Evolutionary conservation across 345 rosid genomes (phyloP).

Genomic region (Psidium guajava): DNA sequence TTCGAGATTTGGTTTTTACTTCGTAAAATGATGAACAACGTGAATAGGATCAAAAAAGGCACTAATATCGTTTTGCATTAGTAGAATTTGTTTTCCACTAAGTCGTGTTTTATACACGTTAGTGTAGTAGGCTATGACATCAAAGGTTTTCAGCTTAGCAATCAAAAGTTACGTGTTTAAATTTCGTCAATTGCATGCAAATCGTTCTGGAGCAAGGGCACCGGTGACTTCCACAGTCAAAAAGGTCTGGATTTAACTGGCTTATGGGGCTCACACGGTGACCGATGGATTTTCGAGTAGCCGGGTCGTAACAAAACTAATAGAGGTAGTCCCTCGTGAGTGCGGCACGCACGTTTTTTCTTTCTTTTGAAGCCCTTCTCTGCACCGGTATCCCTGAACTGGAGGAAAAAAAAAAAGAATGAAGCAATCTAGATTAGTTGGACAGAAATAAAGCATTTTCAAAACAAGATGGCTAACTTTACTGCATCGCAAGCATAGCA

Average conservation of each 20-base stretch:
- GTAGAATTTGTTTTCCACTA: background rate
- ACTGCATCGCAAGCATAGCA: background rate
- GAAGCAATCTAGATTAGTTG: background rate
- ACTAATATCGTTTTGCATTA: background rate
- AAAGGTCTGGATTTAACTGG: background rate
- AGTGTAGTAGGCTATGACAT: background rate
- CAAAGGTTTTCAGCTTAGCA: background rate
- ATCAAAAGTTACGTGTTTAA: background rate
- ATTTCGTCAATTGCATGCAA: background rate
- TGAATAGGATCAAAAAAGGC: background rate
- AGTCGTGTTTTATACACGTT: background rate
- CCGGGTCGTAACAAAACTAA: too few relatives aligned
- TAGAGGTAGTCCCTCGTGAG: too few relatives aligned
- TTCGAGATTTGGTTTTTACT: background rate
- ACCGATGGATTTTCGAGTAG: background rate
- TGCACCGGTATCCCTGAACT: background rate
- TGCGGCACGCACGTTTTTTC: too few relatives aligned
- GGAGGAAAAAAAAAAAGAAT: background rate
- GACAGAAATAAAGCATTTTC: background rate
- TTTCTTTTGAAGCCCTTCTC: too few relatives aligned
- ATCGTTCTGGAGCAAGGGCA: background rate
- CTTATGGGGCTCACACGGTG: background rate
- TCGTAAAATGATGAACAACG: background rate
- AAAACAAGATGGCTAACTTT: background rate
- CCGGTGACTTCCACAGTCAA: background rate